A percentile compares a stretch with the other conserved stretches of the same genome.
Conservation (phyloP, 1,284 basidiomycete genomes). For the Tausonia pullulans region DNA sequence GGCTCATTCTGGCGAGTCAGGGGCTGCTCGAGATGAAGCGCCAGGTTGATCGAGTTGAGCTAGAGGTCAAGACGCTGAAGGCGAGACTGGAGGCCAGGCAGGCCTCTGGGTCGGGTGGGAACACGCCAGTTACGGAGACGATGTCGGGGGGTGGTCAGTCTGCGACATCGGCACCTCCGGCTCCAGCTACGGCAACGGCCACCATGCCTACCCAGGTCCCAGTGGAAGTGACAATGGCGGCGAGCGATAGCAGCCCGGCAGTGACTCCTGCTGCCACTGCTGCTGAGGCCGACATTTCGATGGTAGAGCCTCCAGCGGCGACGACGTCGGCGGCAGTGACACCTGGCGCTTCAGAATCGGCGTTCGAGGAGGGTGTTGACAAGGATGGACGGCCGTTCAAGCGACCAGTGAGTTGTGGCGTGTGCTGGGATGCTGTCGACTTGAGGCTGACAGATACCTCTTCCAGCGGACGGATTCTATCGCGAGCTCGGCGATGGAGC, state of each 20-base stretch:
- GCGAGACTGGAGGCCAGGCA: slow-evolving; percentile 35
- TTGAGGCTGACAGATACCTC: no score
- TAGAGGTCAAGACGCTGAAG: slow-evolving; percentile 62
- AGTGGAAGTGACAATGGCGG: background rate
- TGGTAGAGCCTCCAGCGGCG: no score
- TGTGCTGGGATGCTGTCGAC: no score
- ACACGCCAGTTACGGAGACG: background rate
- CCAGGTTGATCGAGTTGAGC: slow-evolving; percentile 69
- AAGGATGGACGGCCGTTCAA: no score
- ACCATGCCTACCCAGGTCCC: background rate
- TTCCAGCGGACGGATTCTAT: no score
- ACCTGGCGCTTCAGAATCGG: no score
- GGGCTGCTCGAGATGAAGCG: slow-evolving; percentile 76
- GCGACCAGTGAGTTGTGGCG: no score
- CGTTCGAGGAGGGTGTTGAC: no score
- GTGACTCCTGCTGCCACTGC: background rate
- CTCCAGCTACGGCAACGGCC: background rate
- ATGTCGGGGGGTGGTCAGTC: background rate
- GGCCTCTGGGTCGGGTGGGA: background rate
- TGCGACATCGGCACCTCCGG: background rate
- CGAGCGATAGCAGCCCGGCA: background rate
- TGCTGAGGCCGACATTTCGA: background rate
- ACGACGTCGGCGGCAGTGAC: no score
- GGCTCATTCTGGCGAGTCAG: slow-evolving; percentile 56
- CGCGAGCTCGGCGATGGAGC: no score